phyloP scores from a whole-genome alignment of 2,329 filamentous ascomycete genomes.

The Chaetomium sp. region DNA sequence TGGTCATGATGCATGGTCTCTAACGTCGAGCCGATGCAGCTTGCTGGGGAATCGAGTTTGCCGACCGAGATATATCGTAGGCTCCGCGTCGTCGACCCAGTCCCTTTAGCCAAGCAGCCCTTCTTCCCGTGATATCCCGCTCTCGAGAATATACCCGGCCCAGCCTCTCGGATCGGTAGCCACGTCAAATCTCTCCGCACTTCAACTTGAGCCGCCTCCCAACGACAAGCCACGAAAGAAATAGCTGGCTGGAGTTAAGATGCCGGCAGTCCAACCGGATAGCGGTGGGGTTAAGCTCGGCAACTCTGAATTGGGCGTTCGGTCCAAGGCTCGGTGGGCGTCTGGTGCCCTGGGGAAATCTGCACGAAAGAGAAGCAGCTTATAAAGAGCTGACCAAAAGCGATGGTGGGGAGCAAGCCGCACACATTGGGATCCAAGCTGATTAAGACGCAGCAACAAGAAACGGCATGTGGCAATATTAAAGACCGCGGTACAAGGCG shows the following conservation, averaged over 20 bases:
- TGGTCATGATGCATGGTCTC: conserved; percentile 34
- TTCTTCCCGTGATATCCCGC: conserved; percentile 27
- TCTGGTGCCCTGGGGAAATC: background rate
- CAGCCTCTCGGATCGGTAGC: conserved; percentile 33
- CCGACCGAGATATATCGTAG: conserved; percentile 24
- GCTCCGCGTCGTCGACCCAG: conserved; percentile 18
- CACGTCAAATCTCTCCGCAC: conserved; percentile 36
- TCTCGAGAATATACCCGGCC: conserved; percentile 35
- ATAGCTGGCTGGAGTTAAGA: conserved; percentile 33
- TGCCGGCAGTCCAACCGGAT: conserved; percentile 28
- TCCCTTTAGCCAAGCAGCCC: conserved; percentile 22
- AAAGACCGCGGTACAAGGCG: conserved; percentile 23
- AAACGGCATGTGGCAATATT: conserved; percentile 19
- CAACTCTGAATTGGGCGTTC: conserved; percentile 8
- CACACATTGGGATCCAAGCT: conserved; percentile 12
- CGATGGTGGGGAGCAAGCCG: conserved; percentile 18
- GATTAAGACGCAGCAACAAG: conserved; percentile 13
- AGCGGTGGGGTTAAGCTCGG: conserved; percentile 18
- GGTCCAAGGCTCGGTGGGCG: conserved; percentile 1
- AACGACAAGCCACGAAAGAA: conserved; percentile 33
- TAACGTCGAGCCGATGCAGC: background rate
- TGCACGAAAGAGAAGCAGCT: conserved; percentile 7
- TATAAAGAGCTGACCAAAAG: conserved; percentile 13
- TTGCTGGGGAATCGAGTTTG: background rate
- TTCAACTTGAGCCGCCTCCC: conserved; percentile 33